Evolutionary conservation across 164 flowering plant species (phyloP).

Genomic region (Paratinospora sagittata): DNA sequence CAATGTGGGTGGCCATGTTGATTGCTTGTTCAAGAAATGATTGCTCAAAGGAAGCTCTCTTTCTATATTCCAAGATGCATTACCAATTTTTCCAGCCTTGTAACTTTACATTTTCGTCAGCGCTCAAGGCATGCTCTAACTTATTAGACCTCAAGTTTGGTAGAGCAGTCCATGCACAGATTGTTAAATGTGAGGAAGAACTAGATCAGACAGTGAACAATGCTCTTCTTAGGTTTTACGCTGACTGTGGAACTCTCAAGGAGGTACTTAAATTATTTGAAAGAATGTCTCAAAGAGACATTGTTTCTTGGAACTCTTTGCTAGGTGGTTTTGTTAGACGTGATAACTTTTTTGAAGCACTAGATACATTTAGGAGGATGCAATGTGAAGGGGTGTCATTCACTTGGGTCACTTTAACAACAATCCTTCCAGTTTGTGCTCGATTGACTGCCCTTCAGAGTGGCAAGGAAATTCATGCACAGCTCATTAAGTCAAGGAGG

Average conservation of each 20-base stretch:
- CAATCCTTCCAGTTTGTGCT: constrained; percentile 3
- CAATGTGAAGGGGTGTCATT: not conserved
- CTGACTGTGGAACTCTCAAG: not conserved
- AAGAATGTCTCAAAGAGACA: not conserved
- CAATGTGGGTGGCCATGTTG: not conserved
- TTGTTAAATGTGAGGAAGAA: not conserved
- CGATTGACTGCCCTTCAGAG: not conserved
- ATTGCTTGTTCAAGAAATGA: not conserved
- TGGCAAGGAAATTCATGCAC: constrained; percentile 2
- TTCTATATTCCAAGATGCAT: not conserved
- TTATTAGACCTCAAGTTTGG: not conserved
- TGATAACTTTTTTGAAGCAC: not conserved
- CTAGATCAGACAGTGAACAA: not conserved
- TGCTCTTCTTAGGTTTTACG: not conserved
- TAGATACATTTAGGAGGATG: constrained; percentile 3
- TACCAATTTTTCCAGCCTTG: not conserved
- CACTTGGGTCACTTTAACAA: not conserved
- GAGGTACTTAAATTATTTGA: not conserved
- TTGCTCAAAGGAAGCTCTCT: not conserved
- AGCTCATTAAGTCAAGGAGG: not conserved
- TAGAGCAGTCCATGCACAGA: not conserved
- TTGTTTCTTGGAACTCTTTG: not conserved
- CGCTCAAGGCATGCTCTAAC: not conserved
- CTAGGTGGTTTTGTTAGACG: not conserved
- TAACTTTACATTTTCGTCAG: not conserved